These are phyloP conservation scores for Candida silvicultrix DNA, from an alignment of 805 yeast species.

Conservation along the genomic window DNA sequence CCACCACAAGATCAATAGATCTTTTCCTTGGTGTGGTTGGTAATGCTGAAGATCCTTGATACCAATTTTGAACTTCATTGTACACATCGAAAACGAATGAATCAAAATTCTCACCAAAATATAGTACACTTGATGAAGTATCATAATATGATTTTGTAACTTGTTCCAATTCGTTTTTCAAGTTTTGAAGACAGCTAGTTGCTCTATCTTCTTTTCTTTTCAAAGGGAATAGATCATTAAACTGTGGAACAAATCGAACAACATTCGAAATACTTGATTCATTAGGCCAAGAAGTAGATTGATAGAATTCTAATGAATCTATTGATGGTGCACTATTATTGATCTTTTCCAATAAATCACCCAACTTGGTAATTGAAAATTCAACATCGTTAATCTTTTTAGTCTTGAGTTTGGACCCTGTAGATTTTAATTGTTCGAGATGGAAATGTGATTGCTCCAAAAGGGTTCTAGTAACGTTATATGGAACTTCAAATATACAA, in stretches of 20 bases:
- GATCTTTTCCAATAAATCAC: background rate
- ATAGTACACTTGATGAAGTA: background rate
- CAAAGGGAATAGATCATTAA: slow-evolving; percentile 2
- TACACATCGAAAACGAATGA: background rate
- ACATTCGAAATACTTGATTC: slow-evolving; percentile 2
- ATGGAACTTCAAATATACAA: background rate
- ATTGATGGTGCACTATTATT: background rate
- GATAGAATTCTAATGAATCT: background rate
- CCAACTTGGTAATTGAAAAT: background rate
- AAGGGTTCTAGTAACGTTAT: background rate
- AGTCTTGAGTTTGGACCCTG: background rate
- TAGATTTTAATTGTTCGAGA: background rate
- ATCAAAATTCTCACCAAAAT: background rate
- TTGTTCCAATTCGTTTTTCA: background rate
- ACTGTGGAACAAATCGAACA: background rate
- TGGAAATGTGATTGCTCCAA: background rate
- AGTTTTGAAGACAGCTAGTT: background rate
- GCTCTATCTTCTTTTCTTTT: background rate
- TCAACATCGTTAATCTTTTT: background rate
- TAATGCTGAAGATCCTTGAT: background rate
- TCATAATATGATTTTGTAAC: background rate
- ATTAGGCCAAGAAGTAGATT: slow-evolving; percentile 2
- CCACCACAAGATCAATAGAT: background rate
- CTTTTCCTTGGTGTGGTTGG: background rate
- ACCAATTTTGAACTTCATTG: background rate